Conservation (phyloP, 257 asterid species). For the Penstemon newberryi region DNA sequence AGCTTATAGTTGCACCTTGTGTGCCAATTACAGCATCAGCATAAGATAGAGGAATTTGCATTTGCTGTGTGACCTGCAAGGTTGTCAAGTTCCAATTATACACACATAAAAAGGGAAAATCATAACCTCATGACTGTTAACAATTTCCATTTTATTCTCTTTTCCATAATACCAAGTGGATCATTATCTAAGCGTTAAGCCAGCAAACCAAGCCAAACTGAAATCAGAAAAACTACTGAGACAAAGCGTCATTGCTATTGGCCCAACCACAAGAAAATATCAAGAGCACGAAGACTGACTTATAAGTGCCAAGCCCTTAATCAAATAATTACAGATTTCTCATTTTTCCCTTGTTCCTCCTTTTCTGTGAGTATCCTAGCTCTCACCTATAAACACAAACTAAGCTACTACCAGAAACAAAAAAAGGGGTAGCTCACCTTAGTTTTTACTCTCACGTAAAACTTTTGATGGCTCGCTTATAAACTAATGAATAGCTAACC, state of each 20-base stretch:
- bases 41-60: constrained; percentile 84
- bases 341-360: too few relatives aligned
- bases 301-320: not conserved
- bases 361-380: not conserved
- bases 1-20: constrained; percentile 88
- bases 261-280: not conserved
- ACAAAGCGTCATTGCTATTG: not conserved
- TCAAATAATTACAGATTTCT: not conserved
- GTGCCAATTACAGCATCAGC: constrained; percentile 98
- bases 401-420: not conserved
- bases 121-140: not conserved
- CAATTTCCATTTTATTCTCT: constrained; percentile 1
- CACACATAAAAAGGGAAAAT: not conserved
- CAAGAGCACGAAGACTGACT: not conserved
- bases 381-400: constrained; percentile 15
- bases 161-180: not conserved
- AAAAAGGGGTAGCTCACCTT: not conserved
- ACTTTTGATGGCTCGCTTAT: not conserved
- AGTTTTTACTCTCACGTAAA: not conserved
- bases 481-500: too few relatives aligned
- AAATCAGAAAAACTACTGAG: not conserved
- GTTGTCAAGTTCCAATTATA: constrained; percentile 21
- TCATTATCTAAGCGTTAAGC: not conserved
- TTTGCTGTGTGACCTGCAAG: constrained; percentile 73
- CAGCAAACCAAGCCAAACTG: constrained; percentile 11